Percentiles rank a stretch among this genome's conserved stretches.
These are phyloP conservation scores for Hortiboletus flavorubellus DNA, from an alignment of 768 basidiomycete species.

Conservation along the genomic window DNA sequence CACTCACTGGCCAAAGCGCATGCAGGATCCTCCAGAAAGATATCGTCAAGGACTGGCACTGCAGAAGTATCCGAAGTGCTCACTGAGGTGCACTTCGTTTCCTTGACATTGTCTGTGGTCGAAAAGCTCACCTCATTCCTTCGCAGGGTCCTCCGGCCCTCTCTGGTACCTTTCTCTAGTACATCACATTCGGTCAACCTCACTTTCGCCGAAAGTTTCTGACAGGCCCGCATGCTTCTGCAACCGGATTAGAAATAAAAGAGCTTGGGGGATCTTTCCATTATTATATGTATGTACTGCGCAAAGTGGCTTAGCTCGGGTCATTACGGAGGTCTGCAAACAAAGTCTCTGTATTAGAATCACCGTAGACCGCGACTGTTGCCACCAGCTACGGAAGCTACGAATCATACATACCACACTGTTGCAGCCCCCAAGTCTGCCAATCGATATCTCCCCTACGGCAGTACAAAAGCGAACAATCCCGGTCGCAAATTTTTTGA, in stretches of 20 bases:
- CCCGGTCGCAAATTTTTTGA: slow-evolving; percentile 8
- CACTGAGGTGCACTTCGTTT: too few species aligned
- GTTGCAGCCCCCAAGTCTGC: slow-evolving; percentile 5
- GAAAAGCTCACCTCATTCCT: background rate
- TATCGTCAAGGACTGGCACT: too few species aligned
- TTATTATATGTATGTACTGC: slow-evolving; percentile 75
- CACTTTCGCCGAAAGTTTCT: slow-evolving; percentile 79
- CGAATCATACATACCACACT: background rate
- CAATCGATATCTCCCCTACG: slow-evolving; percentile 14
- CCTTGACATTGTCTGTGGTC: too few species aligned
- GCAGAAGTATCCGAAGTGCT: too few species aligned
- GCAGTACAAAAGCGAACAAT: slow-evolving; percentile 19
- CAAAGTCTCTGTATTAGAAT: background rate
- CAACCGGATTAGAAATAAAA: slow-evolving; percentile 60
- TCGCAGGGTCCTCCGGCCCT: slow-evolving; percentile 59
- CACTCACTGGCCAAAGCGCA: too few species aligned
- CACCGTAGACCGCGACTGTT: background rate
- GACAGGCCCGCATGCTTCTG: slow-evolving; percentile 37
- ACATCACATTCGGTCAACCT: slow-evolving; percentile 86
- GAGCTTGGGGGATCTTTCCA: slow-evolving; percentile 79
- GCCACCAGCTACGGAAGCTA: background rate
- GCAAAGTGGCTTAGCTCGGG: slow-evolving; percentile 29
- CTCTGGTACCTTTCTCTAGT: slow-evolving; percentile 62
- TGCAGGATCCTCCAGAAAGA: too few species aligned
- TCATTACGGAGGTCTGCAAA: background rate